Percentiles rank a stretch among this genome's conserved stretches.
Conservation (phyloP, 352 stramenopile genomes). For the Pythium guiyangense region DNA sequence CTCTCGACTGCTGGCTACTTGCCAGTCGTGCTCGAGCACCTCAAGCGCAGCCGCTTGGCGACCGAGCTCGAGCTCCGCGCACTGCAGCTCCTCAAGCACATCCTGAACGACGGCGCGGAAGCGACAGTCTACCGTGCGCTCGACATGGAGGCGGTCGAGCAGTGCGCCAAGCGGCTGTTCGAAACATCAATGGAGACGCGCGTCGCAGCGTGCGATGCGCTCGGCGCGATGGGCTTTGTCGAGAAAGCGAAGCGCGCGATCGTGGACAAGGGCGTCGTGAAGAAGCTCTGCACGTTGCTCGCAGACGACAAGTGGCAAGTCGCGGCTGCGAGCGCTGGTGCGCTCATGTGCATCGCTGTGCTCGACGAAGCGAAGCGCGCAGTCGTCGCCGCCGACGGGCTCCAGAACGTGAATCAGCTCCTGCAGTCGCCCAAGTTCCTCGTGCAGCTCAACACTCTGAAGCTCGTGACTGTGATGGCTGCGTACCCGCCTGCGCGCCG, state of each 20-base stretch:
- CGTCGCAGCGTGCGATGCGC: slow-evolving; percentile 43
- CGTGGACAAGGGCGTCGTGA: slow-evolving; percentile 48
- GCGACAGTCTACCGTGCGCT: slow-evolving; percentile 42
- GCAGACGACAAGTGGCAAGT: slow-evolving; percentile 55
- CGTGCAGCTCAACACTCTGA: slow-evolving; percentile 62
- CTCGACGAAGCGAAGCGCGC: slow-evolving; percentile 66
- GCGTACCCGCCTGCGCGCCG: slow-evolving; percentile 47
- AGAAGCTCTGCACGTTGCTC: slow-evolving; percentile 53
- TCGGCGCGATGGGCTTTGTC: slow-evolving; percentile 49
- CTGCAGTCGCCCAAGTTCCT: slow-evolving; percentile 51
- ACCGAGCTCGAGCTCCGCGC: slow-evolving; percentile 37
- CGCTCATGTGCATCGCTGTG: slow-evolving; percentile 61
- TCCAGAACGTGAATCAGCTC: slow-evolving; percentile 50
- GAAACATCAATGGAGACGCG: slow-evolving; percentile 33
- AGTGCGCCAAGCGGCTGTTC: slow-evolving; percentile 39
- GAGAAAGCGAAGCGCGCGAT: slow-evolving; percentile 55
- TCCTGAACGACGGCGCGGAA: slow-evolving; percentile 63
- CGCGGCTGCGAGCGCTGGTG: slow-evolving; percentile 38
- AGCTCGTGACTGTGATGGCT: slow-evolving; percentile 57
- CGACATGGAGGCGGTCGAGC: slow-evolving; percentile 43
- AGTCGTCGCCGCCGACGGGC: slow-evolving; percentile 43
- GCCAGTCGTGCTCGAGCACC: slow-evolving; percentile 41
- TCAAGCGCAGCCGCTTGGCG: slow-evolving; percentile 24
- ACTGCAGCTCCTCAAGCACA: slow-evolving; percentile 54
- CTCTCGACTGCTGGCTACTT: slow-evolving; percentile 48